Evolutionary conservation across 2,329 filamentous ascomycete species (phyloP).

Genomic region (Massarina eburnea): DNA sequence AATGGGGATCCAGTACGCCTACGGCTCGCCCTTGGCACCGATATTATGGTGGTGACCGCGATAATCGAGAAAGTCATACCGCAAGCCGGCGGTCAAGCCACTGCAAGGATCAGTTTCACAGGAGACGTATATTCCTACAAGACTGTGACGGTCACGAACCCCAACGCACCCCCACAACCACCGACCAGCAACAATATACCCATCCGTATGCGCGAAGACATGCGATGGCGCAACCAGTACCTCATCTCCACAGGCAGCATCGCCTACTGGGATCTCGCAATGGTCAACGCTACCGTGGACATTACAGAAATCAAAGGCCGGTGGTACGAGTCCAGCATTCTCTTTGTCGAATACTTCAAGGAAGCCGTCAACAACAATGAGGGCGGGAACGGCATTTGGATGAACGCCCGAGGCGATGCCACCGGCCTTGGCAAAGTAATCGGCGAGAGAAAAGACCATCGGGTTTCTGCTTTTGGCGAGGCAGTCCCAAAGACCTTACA

Average conservation of each 20-base stretch:
- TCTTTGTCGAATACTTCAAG: constrained; percentile 45
- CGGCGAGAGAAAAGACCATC: constrained; percentile 33
- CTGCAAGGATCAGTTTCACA: constrained; percentile 42
- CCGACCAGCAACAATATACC: constrained; percentile 50
- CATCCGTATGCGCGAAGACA: constrained; percentile 54
- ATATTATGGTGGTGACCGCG: constrained; percentile 52
- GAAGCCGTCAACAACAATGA: constrained; percentile 42
- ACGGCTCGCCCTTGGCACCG: constrained; percentile 46
- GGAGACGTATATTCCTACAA: constrained; percentile 58
- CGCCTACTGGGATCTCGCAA: constrained; percentile 49
- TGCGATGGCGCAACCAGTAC: constrained; percentile 50
- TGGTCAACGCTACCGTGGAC: constrained; percentile 35
- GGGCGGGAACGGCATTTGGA: constrained; percentile 48
- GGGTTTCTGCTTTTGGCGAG: constrained; percentile 46
- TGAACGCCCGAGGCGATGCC: constrained; percentile 51
- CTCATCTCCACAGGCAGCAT: constrained; percentile 43
- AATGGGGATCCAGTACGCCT: constrained; percentile 61
- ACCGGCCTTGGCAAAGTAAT: constrained; percentile 23
- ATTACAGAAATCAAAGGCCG: constrained; percentile 58
- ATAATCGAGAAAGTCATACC: constrained; percentile 45
- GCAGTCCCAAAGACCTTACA: constrained; percentile 42
- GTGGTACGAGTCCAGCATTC: constrained; percentile 60
- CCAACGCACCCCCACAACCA: constrained; percentile 38
- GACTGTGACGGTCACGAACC: constrained; percentile 31
- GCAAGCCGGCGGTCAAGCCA: constrained; percentile 11